These are phyloP conservation scores for Cenchrus americanus DNA, from an alignment of 176 grass and related monocot species.

Conservation along the genomic window DNA sequence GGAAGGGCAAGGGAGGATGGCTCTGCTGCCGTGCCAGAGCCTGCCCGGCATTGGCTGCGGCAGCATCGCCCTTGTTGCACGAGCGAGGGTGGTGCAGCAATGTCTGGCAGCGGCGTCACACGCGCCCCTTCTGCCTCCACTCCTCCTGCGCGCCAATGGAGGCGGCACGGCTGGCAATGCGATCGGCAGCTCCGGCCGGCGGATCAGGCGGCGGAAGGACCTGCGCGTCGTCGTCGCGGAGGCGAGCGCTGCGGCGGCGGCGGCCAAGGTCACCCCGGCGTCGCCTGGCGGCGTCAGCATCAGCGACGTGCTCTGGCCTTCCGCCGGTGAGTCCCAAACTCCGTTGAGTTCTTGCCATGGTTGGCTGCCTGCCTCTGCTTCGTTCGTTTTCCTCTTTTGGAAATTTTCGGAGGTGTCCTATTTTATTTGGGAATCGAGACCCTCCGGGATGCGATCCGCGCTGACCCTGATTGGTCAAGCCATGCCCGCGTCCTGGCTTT, in stretches of 20 bases:
- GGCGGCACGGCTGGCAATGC: constrained; percentile 7
- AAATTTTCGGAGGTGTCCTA: background rate
- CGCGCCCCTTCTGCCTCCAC: constrained; percentile 14
- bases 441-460: background rate
- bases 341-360: background rate
- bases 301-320: constrained; percentile 93
- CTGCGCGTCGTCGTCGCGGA: constrained; percentile 19
- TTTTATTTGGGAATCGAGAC: background rate
- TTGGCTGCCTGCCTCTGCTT: background rate
- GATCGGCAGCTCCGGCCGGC: background rate
- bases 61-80: constrained; percentile 31
- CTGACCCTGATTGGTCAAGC: background rate
- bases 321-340: constrained; percentile 58
- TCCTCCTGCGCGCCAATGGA: constrained; percentile 41
- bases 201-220: background rate
- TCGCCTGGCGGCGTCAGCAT: constrained; percentile 44
- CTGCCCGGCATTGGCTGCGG: constrained; percentile 52
- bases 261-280: constrained; percentile 13
- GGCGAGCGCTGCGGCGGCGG: constrained; percentile 9
- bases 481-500: background rate
- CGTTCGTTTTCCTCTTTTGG: constrained; percentile 8
- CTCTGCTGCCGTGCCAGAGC: constrained; percentile 46
- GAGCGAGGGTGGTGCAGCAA: constrained; percentile 2
- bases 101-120: constrained; percentile 47
- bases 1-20: constrained; percentile 19